Evolutionary conservation across 345 rosid species (phyloP), one percentile per base, ranked within the genome.

Genomic region (Lepidium aucheri): DNA sequence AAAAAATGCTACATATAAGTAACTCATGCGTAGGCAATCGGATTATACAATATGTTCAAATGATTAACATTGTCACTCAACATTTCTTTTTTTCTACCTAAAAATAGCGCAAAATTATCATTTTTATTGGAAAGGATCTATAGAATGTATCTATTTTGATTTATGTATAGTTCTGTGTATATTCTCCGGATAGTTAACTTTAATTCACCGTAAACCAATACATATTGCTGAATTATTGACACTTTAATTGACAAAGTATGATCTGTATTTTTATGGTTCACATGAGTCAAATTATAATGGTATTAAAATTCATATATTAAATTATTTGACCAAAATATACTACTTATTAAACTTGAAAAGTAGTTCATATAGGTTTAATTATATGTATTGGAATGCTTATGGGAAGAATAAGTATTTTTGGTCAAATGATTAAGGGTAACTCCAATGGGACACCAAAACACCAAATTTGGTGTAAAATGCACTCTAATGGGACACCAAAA

Each of bases 21-120:
- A 20, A 53, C 57, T 46, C 41, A 54, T 44, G 69, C 69, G 42
- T 70, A 63, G 56, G 18, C 26, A 54, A 63, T 63, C 64, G 62
- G 35, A 10, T 54, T 53, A 39, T 45, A 38, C 6, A 63, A 28
- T 57, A 63, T 70, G 63, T 63, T 20, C 64, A 38, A 63, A 71
- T 71, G 65, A 71, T 70, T 54, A 44, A 45, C 69, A 44, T 26
- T 53, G 40, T 60, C 61, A 14, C 18, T 46, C 26, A 54, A 54
- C 43, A 63, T 10, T 3, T 54, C 24, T 28, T 63, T 36, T n/a
- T 55, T 71, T 71, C 33, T 45, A 62, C 63, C 75, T 56, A 38
- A 45, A 46, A 70, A 71, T 4, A 36, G 44, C 49, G 55, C 58
- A 63, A 6, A 45, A 16, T 39, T 30, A 71, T 63, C 58, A 17